These are phyloP conservation scores for Vitis rotundifolia DNA, from an alignment of 164 flowering plant genomes.

Conservation along the genomic window DNA sequence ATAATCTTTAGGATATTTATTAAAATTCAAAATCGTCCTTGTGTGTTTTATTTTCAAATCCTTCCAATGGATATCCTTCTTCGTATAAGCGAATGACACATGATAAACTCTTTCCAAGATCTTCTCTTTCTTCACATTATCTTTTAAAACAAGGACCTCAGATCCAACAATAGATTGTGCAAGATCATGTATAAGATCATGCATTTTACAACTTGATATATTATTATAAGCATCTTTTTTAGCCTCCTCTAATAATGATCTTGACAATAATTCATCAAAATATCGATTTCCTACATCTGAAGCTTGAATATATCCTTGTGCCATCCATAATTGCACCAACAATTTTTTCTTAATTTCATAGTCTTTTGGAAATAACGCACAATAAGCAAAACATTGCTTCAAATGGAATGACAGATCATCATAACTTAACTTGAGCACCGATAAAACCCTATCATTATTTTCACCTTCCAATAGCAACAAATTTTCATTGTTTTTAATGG, in stretches of 20 bases:
- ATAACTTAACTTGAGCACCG: neutral
- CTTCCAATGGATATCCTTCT: no score
- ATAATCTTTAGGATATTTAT: no score
- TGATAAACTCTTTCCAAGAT: no score
- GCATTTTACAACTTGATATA: no score
- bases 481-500: neutral
- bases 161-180: no score
- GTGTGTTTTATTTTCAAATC: no score
- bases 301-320: neutral
- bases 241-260: neutral
- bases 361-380: neutral
- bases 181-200: no score
- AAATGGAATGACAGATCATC: neutral
- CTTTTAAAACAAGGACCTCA: no score
- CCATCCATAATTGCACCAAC: constrained; percentile 4
- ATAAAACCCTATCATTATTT: neutral
- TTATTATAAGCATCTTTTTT: no score
- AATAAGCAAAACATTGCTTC: neutral
- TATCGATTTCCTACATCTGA: neutral
- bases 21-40: no score
- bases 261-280: neutral
- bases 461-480: rapidly evolving
- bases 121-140: no score
- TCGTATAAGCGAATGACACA: no score
- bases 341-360: neutral